Conservation (phyloP, 2,329 filamentous ascomycete genomes). For the Colletotrichum brevisporum region DNA sequence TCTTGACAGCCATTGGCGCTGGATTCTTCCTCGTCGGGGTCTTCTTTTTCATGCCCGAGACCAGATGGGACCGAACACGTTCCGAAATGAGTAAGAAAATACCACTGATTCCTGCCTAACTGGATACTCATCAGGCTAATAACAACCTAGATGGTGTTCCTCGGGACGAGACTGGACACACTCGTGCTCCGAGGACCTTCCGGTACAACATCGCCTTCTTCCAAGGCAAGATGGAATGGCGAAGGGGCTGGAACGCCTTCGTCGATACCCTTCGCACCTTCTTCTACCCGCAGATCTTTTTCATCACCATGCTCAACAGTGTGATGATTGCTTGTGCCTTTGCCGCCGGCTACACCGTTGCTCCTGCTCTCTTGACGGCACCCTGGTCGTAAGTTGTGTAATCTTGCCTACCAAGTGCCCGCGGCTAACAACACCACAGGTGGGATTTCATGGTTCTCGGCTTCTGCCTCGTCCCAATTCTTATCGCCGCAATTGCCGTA, state of each 20-base stretch:
- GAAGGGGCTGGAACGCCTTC: conserved; percentile 44
- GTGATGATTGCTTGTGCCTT: conserved; percentile 49
- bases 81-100: conserved; percentile 46
- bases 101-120: no score
- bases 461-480: conserved; percentile 46
- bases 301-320: conserved; percentile 49
- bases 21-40: conserved; percentile 48
- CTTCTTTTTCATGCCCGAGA: conserved; percentile 52
- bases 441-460: conserved; percentile 48
- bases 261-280: conserved; percentile 49
- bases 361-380: conserved; percentile 30
- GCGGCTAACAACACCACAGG: conserved; percentile 26
- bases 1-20: conserved; percentile 46
- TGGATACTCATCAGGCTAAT: background rate
- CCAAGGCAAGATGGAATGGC: conserved; percentile 46
- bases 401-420: no score
- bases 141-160: conserved; percentile 43
- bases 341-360: conserved; percentile 45
- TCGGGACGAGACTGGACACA: conserved; percentile 9
- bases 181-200: conserved; percentile 44
- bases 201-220: conserved; percentile 51
- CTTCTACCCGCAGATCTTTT: conserved; percentile 52
- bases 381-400: conserved; percentile 31
- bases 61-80: conserved; percentile 48
- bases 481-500: conserved; percentile 51